Evolutionary conservation across 306 rosid genomes (phyloP).

Genomic region (Castanopsis chinensis): DNA sequence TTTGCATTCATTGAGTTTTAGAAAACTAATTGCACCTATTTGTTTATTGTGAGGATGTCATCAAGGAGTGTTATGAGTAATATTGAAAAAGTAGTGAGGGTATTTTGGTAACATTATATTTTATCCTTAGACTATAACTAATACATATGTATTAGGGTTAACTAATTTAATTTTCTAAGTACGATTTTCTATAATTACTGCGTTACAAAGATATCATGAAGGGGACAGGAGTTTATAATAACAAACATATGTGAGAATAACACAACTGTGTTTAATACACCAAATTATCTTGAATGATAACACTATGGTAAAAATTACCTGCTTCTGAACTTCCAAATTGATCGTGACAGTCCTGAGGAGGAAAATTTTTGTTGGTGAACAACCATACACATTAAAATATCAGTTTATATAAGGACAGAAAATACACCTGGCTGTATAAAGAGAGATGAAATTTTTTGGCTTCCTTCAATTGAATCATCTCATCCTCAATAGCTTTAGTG

Average conservation of each 20-base stretch:
- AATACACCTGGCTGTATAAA: conserved; percentile 76
- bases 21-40: no score
- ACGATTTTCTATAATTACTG: no score
- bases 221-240: neutral
- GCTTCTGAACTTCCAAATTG: conserved; percentile 24
- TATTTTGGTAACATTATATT: no score
- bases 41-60: no score
- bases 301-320: conserved; percentile 38
- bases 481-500: conserved; percentile 51
- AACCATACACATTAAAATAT: conserved; percentile 20
- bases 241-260: neutral
- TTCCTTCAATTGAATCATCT: conserved; percentile 89
- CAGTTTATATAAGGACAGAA: conserved; percentile 18
- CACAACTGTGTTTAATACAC: neutral
- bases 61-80: no score
- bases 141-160: no score
- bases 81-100: no score
- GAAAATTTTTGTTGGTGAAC: conserved; percentile 25
- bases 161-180: no score
- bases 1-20: no score
- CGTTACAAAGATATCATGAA: neutral
- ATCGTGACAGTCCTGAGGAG: conserved; percentile 39
- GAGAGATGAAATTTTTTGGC: conserved; percentile 77
- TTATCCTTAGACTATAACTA: no score
- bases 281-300: neutral